Conservation (phyloP, 2,329 filamentous ascomycete genomes). For the Botryotinia narcissicola region DNA sequence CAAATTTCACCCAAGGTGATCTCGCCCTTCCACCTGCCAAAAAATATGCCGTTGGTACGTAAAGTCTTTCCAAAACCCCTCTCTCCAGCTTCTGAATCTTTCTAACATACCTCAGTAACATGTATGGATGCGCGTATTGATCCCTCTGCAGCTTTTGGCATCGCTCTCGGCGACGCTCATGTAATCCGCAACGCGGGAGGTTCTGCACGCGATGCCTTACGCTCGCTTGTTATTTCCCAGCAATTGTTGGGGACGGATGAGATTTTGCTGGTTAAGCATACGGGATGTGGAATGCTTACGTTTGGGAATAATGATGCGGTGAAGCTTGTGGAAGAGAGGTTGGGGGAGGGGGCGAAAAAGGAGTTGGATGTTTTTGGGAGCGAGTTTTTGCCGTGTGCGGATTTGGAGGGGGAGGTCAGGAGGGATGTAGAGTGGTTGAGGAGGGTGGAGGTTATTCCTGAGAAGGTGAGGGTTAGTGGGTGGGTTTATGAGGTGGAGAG, state of each 20-base stretch:
- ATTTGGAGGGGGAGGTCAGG: conserved; percentile 61
- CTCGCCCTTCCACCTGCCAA: conserved; percentile 68
- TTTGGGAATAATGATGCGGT: conserved; percentile 60
- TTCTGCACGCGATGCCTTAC: conserved; percentile 65
- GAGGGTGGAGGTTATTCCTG: conserved; percentile 56
- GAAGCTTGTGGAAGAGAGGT: conserved; percentile 56
- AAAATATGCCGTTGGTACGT: conserved; percentile 61
- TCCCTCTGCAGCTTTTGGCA: conserved; percentile 65
- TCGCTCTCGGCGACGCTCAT: conserved; percentile 73
- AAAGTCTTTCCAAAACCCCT: conserved; percentile 29
- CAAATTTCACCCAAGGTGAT: conserved; percentile 62
- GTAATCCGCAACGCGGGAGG: conserved; percentile 73
- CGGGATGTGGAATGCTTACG: conserved; percentile 69
- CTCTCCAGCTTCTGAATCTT: background rate
- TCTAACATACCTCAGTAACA: conserved; percentile 50
- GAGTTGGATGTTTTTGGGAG: conserved; percentile 38
- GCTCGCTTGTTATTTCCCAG: conserved; percentile 74
- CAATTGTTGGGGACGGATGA: conserved; percentile 75
- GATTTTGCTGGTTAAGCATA: conserved; percentile 54
- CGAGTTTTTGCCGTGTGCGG: conserved; percentile 48
- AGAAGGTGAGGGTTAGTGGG: conserved; percentile 61
- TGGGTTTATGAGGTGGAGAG: conserved; percentile 80
- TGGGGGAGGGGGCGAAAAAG: conserved; percentile 45
- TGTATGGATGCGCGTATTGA: conserved; percentile 82
- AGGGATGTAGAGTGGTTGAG: conserved; percentile 65